phyloP scores from a whole-genome alignment of 441 rosid genomes.

The Brassica hybrid region DNA sequence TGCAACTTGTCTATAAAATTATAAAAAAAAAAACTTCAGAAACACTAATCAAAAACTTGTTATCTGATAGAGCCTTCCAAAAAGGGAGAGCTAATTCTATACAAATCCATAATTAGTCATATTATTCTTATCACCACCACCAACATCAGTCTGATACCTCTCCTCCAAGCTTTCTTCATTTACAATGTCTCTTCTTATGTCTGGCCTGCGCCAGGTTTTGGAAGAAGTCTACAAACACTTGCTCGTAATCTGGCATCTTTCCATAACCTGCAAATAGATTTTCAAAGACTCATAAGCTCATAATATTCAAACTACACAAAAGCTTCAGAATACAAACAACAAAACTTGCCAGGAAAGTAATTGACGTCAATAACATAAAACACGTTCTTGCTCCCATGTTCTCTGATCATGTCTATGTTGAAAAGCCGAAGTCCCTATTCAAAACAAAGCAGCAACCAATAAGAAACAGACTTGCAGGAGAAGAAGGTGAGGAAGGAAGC shows the following conservation, averaged over 20 bases:
- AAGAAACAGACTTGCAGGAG: conserved; percentile 1
- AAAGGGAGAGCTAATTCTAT: conserved; percentile 31
- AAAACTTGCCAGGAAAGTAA: conserved; percentile 39
- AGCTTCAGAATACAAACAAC: not conserved
- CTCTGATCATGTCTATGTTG: conserved; percentile 91
- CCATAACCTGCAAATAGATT: conserved; percentile 68
- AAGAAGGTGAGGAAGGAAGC: not conserved
- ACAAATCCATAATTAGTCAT: conserved; percentile 41
- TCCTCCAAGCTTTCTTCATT: not conserved
- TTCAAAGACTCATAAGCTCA: not conserved
- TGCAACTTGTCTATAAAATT: not conserved
- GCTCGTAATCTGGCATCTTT: conserved; percentile 86
- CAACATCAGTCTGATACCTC: conserved; percentile 22
- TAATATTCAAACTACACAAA: not conserved
- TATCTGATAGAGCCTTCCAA: conserved; percentile 26
- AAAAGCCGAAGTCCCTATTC: conserved; percentile 82
- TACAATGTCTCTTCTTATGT: conserved; percentile 47
- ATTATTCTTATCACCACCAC: conserved; percentile 11
- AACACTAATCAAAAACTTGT: conserved; percentile 31
- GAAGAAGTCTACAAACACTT: conserved; percentile 81
- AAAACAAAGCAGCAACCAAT: not conserved
- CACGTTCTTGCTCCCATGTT: conserved; percentile 69
- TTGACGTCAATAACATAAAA: conserved; percentile 74
- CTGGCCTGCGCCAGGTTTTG: conserved; percentile 51
- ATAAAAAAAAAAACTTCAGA: not conserved